Percentiles rank a stretch among this genome's conserved stretches.
phyloP scores from a whole-genome alignment of 345 rosid genomes.

The Rhodamnia argentea region DNA sequence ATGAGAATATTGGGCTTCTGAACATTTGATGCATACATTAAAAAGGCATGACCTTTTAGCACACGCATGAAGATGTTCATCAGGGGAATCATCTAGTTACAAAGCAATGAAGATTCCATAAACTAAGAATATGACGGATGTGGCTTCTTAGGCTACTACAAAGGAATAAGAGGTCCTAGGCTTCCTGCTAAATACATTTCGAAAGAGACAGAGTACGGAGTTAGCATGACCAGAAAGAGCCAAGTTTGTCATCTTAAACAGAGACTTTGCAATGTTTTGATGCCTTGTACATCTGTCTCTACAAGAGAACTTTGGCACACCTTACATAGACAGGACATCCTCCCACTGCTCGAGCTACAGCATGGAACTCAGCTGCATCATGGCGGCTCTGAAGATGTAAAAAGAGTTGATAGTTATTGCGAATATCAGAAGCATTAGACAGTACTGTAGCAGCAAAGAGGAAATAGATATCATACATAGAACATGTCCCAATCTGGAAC shows the following conservation, averaged over 20 bases:
- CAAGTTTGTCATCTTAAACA: background rate
- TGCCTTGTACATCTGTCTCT: background rate
- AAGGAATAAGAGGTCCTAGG: background rate
- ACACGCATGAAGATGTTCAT: background rate
- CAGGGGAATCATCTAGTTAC: background rate
- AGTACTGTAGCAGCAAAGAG: background rate
- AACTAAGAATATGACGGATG: background rate
- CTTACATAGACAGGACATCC: constrained; percentile 48
- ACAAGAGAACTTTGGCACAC: constrained; percentile 3
- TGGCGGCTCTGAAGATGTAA: constrained; percentile 38
- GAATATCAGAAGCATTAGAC: background rate
- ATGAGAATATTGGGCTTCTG: background rate
- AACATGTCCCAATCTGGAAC: constrained; percentile 66
- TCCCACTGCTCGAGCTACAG: constrained; percentile 50
- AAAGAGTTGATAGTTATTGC: background rate
- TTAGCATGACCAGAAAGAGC: background rate
- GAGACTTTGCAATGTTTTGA: background rate
- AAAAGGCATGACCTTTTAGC: background rate
- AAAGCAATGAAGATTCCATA: background rate
- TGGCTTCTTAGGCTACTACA: background rate
- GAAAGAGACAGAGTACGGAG: background rate
- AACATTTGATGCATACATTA: background rate
- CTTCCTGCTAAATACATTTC: background rate
- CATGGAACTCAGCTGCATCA: constrained; percentile 49
- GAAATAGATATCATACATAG: constrained; percentile 19